Percentiles rank a stretch among this genome's conserved stretches.
phyloP scores from a whole-genome alignment of 2,329 filamentous ascomycete genomes.

The Cladosporium sp. region DNA sequence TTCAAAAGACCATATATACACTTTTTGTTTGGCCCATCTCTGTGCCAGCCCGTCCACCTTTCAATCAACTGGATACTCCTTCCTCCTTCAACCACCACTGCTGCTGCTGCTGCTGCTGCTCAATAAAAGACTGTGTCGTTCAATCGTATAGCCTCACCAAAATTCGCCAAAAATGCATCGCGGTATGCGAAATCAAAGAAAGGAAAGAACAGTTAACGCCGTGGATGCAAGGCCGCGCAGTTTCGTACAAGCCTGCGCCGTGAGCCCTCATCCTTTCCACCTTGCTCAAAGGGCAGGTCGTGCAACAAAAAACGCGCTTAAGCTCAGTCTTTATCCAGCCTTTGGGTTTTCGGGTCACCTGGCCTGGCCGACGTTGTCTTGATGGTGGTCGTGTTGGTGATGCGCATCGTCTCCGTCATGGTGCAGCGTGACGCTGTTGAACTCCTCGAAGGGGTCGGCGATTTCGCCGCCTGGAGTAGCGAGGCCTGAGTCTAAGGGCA shows the following conservation, averaged over 20 bases:
- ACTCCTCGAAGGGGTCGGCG: slow-evolving; percentile 92
- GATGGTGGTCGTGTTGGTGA: background rate
- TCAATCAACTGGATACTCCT: background rate
- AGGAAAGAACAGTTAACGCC: background rate
- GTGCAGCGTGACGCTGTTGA: slow-evolving; percentile 95
- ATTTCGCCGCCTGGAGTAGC: slow-evolving; percentile 79
- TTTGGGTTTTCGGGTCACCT: background rate
- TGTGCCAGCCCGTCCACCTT: background rate
- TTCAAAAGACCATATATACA: slow-evolving; percentile 1
- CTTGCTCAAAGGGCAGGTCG: background rate
- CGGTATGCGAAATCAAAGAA: background rate
- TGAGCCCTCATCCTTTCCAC: background rate
- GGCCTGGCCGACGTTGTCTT: slow-evolving; percentile 1
- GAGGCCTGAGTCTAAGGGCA: slow-evolving; percentile 80
- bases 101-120: background rate
- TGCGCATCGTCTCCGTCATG: slow-evolving; percentile 74
- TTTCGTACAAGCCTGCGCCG: background rate
- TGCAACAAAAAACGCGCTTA: background rate
- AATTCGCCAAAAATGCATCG: slow-evolving; percentile 1
- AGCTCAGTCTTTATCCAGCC: background rate
- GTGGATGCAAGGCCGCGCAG: background rate
- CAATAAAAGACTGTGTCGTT: slow-evolving; percentile 11
- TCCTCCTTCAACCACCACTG: background rate
- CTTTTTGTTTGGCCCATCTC: background rate
- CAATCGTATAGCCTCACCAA: slow-evolving; percentile 6